Percentiles rank a stretch among this genome's conserved stretches.
These are phyloP conservation scores for Rutstroemia sp. DNA, from an alignment of 2,329 filamentous ascomycete genomes.

Conservation along the genomic window DNA sequence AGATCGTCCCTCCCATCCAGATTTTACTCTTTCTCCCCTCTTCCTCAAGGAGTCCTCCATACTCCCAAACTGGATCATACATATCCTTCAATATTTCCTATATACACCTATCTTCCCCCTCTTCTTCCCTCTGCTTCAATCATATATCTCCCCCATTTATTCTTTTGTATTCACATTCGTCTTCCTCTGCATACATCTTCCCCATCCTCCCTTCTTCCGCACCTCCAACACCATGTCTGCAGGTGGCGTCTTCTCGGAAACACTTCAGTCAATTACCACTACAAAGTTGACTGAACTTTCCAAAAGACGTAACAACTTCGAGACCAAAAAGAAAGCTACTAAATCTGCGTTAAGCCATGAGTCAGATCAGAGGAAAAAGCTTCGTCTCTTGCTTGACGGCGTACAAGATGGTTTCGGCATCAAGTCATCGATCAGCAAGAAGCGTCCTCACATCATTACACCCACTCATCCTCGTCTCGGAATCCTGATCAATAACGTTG, in stretches of 20 bases:
- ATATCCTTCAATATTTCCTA: no score
- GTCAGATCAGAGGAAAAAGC: constrained; percentile 30
- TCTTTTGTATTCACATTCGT: not conserved
- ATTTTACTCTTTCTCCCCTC: no score
- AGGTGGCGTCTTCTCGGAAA: constrained; percentile 38
- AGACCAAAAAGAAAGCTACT: constrained; percentile 37
- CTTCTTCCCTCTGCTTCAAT: not conserved
- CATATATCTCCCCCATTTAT: not conserved
- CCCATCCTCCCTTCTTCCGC: not conserved
- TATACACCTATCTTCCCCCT: not conserved
- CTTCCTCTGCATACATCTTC: not conserved
- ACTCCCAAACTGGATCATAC: no score
- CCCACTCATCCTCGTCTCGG: constrained; percentile 13
- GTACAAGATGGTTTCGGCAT: constrained; percentile 28
- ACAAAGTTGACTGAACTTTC: constrained; percentile 51
- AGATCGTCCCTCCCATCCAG: no score
- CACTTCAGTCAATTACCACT: constrained; percentile 46
- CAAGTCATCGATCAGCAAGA: constrained; percentile 12
- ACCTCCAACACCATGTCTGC: constrained; percentile 29
- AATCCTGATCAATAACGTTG: constrained; percentile 35
- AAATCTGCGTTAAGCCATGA: constrained; percentile 28
- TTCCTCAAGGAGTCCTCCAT: no score
- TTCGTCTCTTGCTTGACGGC: constrained; percentile 28
- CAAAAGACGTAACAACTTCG: constrained; percentile 43
- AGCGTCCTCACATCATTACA: constrained; percentile 11